Conservation (phyloP, 169 alveolate genomes). For the Plasmodium fragile region DNA sequence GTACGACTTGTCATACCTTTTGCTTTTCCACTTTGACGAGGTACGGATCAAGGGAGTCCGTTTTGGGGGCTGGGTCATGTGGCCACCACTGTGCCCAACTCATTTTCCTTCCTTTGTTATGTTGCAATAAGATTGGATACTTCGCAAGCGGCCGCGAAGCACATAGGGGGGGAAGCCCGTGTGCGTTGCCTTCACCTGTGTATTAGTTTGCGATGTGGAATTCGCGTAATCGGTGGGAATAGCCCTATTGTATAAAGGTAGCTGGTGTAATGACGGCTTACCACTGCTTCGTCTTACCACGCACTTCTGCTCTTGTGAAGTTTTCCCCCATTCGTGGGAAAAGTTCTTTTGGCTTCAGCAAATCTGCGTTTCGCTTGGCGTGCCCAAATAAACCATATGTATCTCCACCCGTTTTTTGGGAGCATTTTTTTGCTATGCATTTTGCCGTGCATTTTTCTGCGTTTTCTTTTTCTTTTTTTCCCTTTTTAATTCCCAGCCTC, state of each 20-base stretch:
- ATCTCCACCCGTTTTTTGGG: not conserved
- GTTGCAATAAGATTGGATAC: not conserved
- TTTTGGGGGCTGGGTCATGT: slow-evolving; percentile 85
- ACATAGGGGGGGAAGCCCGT: not conserved
- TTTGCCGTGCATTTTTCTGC: not conserved
- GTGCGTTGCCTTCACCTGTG: not conserved
- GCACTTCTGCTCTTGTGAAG: not conserved
- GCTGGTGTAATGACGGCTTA: not conserved
- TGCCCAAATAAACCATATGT: not conserved
- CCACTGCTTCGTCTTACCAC: not conserved
- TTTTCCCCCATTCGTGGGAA: not conserved
- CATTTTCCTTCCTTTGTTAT: slow-evolving; percentile 61
- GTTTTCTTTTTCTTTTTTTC: not conserved
- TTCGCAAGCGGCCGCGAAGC: not conserved
- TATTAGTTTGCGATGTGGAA: not conserved
- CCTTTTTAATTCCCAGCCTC: not conserved
- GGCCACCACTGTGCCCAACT: slow-evolving; percentile 89
- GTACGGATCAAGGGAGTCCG: slow-evolving; percentile 84
- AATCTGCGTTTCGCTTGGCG: not conserved
- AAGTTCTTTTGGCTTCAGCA: not conserved
- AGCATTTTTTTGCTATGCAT: not conserved
- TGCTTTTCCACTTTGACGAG: slow-evolving; percentile 80
- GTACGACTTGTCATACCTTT: slow-evolving; percentile 77
- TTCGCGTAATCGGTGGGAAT: not conserved
- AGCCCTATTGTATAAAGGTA: not conserved